phyloP scores from a whole-genome alignment of 108 stramenopile genomes.

The Cyclotella sp. region DNA sequence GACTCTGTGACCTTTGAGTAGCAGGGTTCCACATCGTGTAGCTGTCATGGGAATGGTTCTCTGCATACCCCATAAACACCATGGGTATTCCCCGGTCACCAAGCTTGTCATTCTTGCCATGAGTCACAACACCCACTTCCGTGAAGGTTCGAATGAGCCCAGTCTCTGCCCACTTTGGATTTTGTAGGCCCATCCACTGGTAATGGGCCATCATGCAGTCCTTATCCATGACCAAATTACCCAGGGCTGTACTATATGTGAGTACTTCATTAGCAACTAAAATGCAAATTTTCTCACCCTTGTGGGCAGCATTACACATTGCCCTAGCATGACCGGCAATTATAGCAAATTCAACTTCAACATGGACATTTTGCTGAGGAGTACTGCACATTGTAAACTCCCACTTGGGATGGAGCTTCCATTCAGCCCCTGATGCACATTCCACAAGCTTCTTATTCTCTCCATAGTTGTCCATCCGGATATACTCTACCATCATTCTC shows the following conservation, averaged over 20 bases:
- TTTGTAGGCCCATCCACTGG: neutral
- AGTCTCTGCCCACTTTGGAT: neutral
- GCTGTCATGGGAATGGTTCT: constrained; percentile 20
- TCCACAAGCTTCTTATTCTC: too few relatives aligned
- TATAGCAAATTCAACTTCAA: too few relatives aligned
- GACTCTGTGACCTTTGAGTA: constrained; percentile 29
- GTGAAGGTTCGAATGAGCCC: constrained; percentile 20
- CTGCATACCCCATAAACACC: constrained; percentile 33
- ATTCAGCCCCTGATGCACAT: too few relatives aligned
- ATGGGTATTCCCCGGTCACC: constrained; percentile 20
- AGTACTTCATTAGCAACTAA: neutral
- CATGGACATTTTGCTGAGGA: neutral
- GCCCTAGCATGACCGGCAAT: too few relatives aligned
- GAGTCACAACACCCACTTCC: constrained; percentile 31
- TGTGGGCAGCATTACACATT: too few relatives aligned
- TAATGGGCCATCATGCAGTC: neutral
- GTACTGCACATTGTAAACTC: neutral
- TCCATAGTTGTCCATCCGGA: too few relatives aligned
- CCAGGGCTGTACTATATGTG: neutral
- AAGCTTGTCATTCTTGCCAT: constrained; percentile 20
- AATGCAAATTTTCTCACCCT: neutral
- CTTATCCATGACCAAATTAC: neutral
- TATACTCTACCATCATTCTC: too few relatives aligned
- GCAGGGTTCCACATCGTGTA: constrained; percentile 37
- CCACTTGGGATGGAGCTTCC: too few relatives aligned